Evolutionary conservation across 352 stramenopile species (phyloP).

Genomic region (Plasmopara muralis): DNA sequence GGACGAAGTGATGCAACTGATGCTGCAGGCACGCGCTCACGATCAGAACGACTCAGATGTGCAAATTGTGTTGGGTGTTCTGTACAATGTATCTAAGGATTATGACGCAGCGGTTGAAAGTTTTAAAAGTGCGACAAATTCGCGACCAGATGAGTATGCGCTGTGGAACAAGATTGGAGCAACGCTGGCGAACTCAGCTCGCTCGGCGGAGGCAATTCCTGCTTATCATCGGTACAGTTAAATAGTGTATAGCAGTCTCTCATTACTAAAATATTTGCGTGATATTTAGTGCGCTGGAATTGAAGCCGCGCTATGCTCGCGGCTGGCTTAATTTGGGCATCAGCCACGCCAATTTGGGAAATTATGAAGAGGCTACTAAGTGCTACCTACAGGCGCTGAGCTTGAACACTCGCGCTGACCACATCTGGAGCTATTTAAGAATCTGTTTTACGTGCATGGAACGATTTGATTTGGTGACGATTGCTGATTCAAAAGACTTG

Average conservation of each 20-base stretch:
- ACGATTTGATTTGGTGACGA: slow-evolving; percentile 93
- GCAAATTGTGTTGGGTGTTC: slow-evolving; percentile 91
- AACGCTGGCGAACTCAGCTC: slow-evolving; percentile 94
- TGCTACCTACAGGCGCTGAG: slow-evolving; percentile 96
- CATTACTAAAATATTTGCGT: slow-evolving; percentile 14
- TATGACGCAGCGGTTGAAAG: slow-evolving; percentile 89
- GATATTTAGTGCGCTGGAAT: slow-evolving; percentile 76
- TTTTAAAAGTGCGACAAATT: slow-evolving; percentile 83
- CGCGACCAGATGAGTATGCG: slow-evolving; percentile 89
- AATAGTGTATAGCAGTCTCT: not conserved
- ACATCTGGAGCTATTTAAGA: slow-evolving; percentile 98
- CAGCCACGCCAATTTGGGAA: slow-evolving; percentile 92
- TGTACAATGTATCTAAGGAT: slow-evolving; percentile 97
- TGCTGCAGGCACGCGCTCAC: slow-evolving; percentile 85
- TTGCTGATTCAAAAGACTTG: slow-evolving; percentile 83
- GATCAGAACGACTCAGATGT: slow-evolving; percentile 73
- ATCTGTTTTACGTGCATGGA: slow-evolving; percentile 97
- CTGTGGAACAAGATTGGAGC: slow-evolving; percentile 98
- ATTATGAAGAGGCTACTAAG: slow-evolving; percentile 93
- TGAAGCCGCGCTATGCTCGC: slow-evolving; percentile 96
- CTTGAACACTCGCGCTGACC: slow-evolving; percentile 92
- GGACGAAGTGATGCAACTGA: slow-evolving; percentile 92
- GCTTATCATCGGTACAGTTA: slow-evolving; percentile 78
- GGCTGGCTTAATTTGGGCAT: slow-evolving; percentile 98
- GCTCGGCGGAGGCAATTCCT: slow-evolving; percentile 89